These are phyloP conservation scores for Pascua sp. DNA, from an alignment of 1,284 basidiomycete genomes.

Conservation along the genomic window DNA sequence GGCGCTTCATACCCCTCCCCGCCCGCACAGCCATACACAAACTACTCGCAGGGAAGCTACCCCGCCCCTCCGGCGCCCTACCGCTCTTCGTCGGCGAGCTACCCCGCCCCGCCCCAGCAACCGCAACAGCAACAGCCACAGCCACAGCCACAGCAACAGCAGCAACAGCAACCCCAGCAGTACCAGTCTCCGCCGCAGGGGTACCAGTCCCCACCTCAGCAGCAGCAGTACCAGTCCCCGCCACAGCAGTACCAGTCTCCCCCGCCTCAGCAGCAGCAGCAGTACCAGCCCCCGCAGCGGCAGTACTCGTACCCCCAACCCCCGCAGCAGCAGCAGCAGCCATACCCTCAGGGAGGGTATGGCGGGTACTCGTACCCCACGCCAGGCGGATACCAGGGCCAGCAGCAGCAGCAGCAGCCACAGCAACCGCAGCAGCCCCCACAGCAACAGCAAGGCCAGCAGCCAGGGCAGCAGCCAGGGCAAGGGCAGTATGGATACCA, in stretches of 20 bases:
- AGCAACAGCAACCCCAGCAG: not conserved
- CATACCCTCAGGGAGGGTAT: not conserved
- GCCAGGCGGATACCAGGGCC: not conserved
- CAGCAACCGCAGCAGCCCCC: too few relatives aligned
- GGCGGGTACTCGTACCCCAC: slow-evolving; percentile 1
- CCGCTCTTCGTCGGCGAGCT: not conserved
- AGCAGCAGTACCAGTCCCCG: slow-evolving; percentile 4
- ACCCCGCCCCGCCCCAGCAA: slow-evolving; percentile 24
- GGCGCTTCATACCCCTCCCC: slow-evolving; percentile 42
- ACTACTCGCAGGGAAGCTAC: not conserved
- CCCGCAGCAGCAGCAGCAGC: not conserved
- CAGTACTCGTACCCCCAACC: not conserved
- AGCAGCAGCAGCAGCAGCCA: too few relatives aligned
- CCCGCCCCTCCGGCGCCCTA: too few relatives aligned
- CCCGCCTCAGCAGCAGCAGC: not conserved
- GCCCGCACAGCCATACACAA: slow-evolving; percentile 17
- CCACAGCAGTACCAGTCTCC: slow-evolving; percentile 3
- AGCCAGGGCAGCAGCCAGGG: too few relatives aligned
- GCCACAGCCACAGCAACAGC: not conserved
- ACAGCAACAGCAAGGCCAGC: too few relatives aligned
- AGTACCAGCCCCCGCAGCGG: not conserved
- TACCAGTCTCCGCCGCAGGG: not conserved
- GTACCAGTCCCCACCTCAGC: too few relatives aligned
- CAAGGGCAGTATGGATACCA: too few relatives aligned
- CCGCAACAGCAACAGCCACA: slow-evolving; percentile 17